Evolutionary conservation across 352 stramenopile genomes (phyloP).

Genomic region (Globisporangium heterothallicum): DNA sequence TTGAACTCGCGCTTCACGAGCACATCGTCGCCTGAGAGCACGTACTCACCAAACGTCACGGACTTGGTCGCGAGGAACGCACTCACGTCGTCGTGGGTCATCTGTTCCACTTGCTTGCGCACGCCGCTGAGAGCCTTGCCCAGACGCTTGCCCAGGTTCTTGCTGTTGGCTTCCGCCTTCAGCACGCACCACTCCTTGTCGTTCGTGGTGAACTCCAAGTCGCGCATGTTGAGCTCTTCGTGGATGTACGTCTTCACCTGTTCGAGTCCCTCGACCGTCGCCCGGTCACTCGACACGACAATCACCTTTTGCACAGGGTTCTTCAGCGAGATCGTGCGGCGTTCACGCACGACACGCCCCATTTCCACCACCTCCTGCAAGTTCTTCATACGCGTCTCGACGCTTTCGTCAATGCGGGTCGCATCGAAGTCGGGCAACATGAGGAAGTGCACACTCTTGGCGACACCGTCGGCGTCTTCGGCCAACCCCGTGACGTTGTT

Average conservation of each 20-base stretch:
- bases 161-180: constrained; percentile 93
- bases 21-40: constrained; percentile 88
- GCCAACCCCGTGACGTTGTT: constrained; percentile 42
- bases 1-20: constrained; percentile 94
- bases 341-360: constrained; percentile 94
- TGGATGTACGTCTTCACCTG: constrained; percentile 93
- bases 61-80: constrained; percentile 65
- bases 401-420: constrained; percentile 89
- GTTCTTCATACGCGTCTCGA: constrained; percentile 92
- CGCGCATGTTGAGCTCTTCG: constrained; percentile 96
- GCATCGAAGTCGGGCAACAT: constrained; percentile 93
- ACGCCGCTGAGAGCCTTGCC: constrained; percentile 96
- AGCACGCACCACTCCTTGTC: constrained; percentile 91
- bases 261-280: constrained; percentile 66
- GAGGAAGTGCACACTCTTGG: constrained; percentile 96
- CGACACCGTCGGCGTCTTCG: constrained; percentile 87
- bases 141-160: constrained; percentile 93
- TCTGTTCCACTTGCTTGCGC: constrained; percentile 64
- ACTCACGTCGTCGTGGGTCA: constrained; percentile 70
- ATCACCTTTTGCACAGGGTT: constrained; percentile 96
- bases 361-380: constrained; percentile 97
- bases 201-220: constrained; percentile 88
- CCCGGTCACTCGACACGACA: constrained; percentile 90
- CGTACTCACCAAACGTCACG: constrained; percentile 76
- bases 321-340: constrained; percentile 95